Evolutionary conservation across 768 basidiomycete genomes (phyloP), one percentile per base, ranked within the genome.

Genomic region (Hemileccinum rubropunctum): DNA sequence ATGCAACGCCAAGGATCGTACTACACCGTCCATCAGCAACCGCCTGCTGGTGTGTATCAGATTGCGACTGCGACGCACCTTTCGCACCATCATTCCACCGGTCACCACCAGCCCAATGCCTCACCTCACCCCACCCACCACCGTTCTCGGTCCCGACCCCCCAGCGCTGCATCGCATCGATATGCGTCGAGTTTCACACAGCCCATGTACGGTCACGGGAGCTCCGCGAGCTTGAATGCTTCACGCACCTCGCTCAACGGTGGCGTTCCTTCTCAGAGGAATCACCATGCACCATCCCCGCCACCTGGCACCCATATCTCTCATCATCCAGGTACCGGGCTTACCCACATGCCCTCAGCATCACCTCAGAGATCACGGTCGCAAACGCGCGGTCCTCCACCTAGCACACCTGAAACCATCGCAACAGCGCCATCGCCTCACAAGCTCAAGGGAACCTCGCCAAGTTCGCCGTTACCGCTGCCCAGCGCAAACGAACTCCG

Each of bases 151-250:
- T 54, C 63, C 12, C 49, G 68, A 32, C 66, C 59, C 9, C 66
- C 66, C 6, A 69, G 58, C 27, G 58, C 67, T 26, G 56, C 68
- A 11, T 68, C 68, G 9, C 67, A 70, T 42, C 54, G 62, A 17
- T 62, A 68, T 47, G 58, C 60, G 12, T 60, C 68, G 37, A 66
- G 26, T 23, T 47, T 54, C 44, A 65, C 67, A 15, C 57, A 37
- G 21, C 58, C 63, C 34, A 39, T 55, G 23, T 53, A 67, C 38
- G 63, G 63, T 26, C 65, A 67, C 32, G 58, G 53, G 40, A 49
- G 59, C 50, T 61, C 67, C 18, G 58, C 34, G 50, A 51, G 45
- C 8, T 30, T 51, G 41, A 55, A 59, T 30, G 42, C 41, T 7
- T 69, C 60, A 26, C 59, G 37, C 50, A 50, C 41, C 35, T 67